Percentiles rank a stretch among this genome's conserved stretches.
phyloP scores from a whole-genome alignment of 768 basidiomycete species.

The Astraeus odoratus region DNA sequence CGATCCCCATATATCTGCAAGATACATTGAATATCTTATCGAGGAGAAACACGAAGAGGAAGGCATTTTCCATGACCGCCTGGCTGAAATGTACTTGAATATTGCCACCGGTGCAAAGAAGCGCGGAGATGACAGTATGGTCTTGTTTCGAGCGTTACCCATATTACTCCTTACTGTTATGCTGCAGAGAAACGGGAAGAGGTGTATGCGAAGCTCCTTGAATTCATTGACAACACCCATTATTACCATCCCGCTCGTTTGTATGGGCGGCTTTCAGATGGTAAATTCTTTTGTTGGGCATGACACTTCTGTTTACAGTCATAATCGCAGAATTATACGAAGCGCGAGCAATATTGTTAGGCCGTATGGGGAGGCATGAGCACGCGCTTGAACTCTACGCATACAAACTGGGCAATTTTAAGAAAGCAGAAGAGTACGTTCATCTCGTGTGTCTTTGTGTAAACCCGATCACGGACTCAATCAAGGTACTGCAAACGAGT shows the following conservation, averaged over 20 bases:
- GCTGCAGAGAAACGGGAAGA: slow-evolving; percentile 40
- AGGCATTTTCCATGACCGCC: slow-evolving; percentile 74
- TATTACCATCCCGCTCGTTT: slow-evolving; percentile 73
- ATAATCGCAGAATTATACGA: slow-evolving; percentile 67
- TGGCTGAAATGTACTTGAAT: slow-evolving; percentile 80
- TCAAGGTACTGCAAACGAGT: slow-evolving; percentile 84
- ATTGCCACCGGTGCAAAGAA: slow-evolving; percentile 56
- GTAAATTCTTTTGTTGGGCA: slow-evolving; percentile 32
- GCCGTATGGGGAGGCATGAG: slow-evolving; percentile 85
- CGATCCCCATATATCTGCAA: slow-evolving; percentile 58
- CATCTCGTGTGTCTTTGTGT: background rate
- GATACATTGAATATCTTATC: slow-evolving; percentile 84
- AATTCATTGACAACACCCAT: slow-evolving; percentile 66
- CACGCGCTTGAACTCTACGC: slow-evolving; percentile 95
- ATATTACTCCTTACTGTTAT: background rate
- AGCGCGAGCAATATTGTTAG: slow-evolving; percentile 86
- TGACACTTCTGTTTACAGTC: background rate
- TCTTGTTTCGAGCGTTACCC: slow-evolving; percentile 2
- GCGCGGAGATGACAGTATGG: slow-evolving; percentile 50
- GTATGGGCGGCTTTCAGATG: slow-evolving; percentile 78
- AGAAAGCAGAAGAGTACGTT: slow-evolving; percentile 83
- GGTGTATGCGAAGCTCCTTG: slow-evolving; percentile 63
- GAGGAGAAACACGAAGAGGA: slow-evolving; percentile 62
- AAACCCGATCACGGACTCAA: background rate
- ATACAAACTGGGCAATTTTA: slow-evolving; percentile 74